These are phyloP conservation scores for Komagataella pastoris DNA, from an alignment of 805 yeast genomes.

Conservation along the genomic window DNA sequence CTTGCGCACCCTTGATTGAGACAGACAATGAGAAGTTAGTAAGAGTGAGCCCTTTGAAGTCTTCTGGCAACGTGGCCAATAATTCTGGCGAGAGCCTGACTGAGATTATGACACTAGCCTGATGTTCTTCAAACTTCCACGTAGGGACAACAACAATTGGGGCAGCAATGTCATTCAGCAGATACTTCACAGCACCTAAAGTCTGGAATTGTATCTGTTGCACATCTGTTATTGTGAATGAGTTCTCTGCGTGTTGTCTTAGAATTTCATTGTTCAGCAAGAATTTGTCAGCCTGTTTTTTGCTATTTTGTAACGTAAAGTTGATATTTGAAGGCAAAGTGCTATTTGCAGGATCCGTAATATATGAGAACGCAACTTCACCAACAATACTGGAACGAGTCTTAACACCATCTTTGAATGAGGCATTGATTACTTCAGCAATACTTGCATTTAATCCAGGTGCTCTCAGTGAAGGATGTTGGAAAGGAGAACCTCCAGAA, in stretches of 20 bases:
- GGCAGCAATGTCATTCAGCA: slow-evolving; percentile 34
- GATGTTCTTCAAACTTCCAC: slow-evolving; percentile 82
- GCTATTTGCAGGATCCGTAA: slow-evolving; percentile 16
- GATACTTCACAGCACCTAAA: slow-evolving; percentile 72
- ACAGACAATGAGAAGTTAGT: slow-evolving; percentile 52
- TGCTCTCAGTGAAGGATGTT: slow-evolving; percentile 34
- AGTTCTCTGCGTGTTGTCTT: slow-evolving; percentile 24
- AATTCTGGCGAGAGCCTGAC: slow-evolving; percentile 41
- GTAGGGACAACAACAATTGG: slow-evolving; percentile 70
- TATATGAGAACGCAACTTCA: slow-evolving; percentile 73
- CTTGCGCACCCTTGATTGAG: slow-evolving; percentile 46
- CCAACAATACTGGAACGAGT: slow-evolving; percentile 58
- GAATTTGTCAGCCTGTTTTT: slow-evolving; percentile 27
- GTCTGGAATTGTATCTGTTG: slow-evolving; percentile 46
- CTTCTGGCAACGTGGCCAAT: slow-evolving; percentile 17
- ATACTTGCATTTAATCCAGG: slow-evolving; percentile 73
- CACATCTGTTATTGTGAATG: slow-evolving; percentile 31
- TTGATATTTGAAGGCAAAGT: slow-evolving; percentile 28
- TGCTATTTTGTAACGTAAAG: slow-evolving; percentile 21
- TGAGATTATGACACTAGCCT: slow-evolving; percentile 74
- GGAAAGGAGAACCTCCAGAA: slow-evolving; percentile 12
- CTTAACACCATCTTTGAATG: slow-evolving; percentile 54
- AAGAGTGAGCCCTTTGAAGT: slow-evolving; percentile 22
- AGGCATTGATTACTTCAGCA: slow-evolving; percentile 76
- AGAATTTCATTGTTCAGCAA: slow-evolving; percentile 42